phyloP scores from a whole-genome alignment of 2,329 filamentous ascomycete species.

The Fusarium abutilonis region DNA sequence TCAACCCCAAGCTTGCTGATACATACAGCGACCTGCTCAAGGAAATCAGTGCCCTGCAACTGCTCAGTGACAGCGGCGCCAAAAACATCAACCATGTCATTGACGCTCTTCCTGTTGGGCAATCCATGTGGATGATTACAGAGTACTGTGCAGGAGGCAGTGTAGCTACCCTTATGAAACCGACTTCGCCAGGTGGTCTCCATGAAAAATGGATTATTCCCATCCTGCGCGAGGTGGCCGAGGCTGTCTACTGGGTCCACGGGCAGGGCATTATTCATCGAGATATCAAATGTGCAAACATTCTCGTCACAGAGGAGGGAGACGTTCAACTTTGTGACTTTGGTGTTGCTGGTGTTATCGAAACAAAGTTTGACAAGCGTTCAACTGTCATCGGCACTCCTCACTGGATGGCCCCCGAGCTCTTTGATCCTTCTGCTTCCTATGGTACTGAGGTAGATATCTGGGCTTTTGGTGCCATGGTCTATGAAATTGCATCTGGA shows the following conservation, averaged over 20 bases:
- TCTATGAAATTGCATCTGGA: slow-evolving; percentile 83
- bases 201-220: slow-evolving; percentile 76
- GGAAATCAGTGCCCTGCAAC: slow-evolving; percentile 74
- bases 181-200: slow-evolving; percentile 71
- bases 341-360: slow-evolving; percentile 81
- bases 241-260: slow-evolving; percentile 74
- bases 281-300: slow-evolving; percentile 81
- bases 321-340: slow-evolving; percentile 86
- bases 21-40: slow-evolving; percentile 76
- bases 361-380: slow-evolving; percentile 78
- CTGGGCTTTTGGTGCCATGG: slow-evolving; percentile 85
- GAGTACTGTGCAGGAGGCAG: slow-evolving; percentile 88
- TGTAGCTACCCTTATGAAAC: slow-evolving; percentile 76
- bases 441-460: slow-evolving; percentile 81
- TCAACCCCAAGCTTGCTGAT: slow-evolving; percentile 71
- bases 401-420: slow-evolving; percentile 87
- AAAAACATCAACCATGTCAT: slow-evolving; percentile 84
- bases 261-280: slow-evolving; percentile 75
- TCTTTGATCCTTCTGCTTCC: slow-evolving; percentile 71
- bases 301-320: slow-evolving; percentile 80
- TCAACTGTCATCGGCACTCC: slow-evolving; percentile 84
- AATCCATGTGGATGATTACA: slow-evolving; percentile 87
- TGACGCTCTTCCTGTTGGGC: slow-evolving; percentile 79
- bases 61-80: slow-evolving; percentile 77
- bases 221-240: slow-evolving; percentile 72